A percentile compares a stretch with the other conserved stretches of the same genome.
Evolutionary conservation across 2,329 filamentous ascomycete species (phyloP).

Genomic region (Hymenoscyphus salicellus): DNA sequence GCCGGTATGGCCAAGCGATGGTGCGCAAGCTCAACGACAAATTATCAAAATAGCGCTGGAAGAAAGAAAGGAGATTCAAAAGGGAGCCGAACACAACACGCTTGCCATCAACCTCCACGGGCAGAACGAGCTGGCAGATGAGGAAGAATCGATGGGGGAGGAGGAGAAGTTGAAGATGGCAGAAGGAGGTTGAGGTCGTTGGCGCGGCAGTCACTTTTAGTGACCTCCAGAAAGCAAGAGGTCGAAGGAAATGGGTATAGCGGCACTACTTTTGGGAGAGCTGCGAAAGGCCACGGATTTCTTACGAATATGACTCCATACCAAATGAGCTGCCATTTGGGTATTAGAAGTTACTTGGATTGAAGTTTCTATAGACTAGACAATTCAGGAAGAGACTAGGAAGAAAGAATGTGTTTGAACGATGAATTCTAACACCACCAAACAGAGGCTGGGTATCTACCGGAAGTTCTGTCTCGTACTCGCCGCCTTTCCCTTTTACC

Average conservation of each 20-base stretch:
- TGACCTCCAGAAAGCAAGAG: background rate
- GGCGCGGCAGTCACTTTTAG: background rate
- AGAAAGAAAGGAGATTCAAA: slow-evolving; percentile 27
- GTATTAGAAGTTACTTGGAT: no score
- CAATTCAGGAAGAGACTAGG: no score
- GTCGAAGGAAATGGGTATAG: background rate
- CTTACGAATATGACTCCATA: no score
- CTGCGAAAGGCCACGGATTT: no score
- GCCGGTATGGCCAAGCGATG: slow-evolving; percentile 24
- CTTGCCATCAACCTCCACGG: slow-evolving; percentile 30
- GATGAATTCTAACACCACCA: no score
- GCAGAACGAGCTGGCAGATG: slow-evolving; percentile 11
- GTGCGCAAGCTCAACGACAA: slow-evolving; percentile 27
- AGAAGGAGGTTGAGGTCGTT: slow-evolving; percentile 11
- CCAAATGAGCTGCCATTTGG: no score
- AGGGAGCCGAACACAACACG: slow-evolving; percentile 21
- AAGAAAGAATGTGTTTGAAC: no score
- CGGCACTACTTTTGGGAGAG: background rate
- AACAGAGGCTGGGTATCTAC: background rate
- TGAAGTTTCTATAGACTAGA: no score
- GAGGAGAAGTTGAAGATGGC: slow-evolving; percentile 8
- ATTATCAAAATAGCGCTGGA: slow-evolving; percentile 26
- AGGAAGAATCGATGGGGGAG: slow-evolving; percentile 9
- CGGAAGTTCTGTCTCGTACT: background rate
- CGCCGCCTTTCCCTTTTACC: background rate